A percentile compares a stretch with the other conserved stretches of the same genome.
These are phyloP conservation scores for Xanthoceras sorbifolium DNA, from an alignment of 345 rosid species.

Conservation along the genomic window DNA sequence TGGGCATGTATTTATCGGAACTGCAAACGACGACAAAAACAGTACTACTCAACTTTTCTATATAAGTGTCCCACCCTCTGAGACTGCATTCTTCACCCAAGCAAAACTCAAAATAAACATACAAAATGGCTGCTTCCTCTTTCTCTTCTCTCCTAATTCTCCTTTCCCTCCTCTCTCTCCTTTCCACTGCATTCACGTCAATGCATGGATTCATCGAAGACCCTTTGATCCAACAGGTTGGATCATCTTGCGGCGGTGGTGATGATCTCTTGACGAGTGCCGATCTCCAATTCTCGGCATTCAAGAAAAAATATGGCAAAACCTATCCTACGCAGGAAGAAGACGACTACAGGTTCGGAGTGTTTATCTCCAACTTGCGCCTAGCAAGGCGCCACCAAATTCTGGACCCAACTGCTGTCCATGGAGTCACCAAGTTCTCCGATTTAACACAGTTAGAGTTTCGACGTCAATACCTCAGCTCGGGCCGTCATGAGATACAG, in stretches of 20 bases:
- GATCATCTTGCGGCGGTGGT: slow-evolving; percentile 41
- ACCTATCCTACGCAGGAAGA: slow-evolving; percentile 68
- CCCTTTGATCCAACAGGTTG: slow-evolving; percentile 74
- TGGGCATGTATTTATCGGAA: no score
- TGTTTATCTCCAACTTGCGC: slow-evolving; percentile 68
- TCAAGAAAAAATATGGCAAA: no score
- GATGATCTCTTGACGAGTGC: slow-evolving; percentile 52
- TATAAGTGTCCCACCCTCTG: no score
- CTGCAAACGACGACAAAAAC: no score
- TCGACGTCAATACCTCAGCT: no score
- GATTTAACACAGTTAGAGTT: no score
- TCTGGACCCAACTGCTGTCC: slow-evolving; percentile 75
- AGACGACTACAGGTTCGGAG: slow-evolving; percentile 70
- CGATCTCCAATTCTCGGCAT: slow-evolving; percentile 77
- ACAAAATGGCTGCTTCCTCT: no score
- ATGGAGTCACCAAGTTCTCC: slow-evolving; percentile 94
- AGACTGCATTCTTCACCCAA: no score
- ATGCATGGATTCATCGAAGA: slow-evolving; percentile 2
- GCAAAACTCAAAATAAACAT: no score
- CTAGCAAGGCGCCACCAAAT: slow-evolving; percentile 67
- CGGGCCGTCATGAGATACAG: no score
- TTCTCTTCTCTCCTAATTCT: slow-evolving; percentile 18
- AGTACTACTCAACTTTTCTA: no score
- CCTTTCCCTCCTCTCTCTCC: slow-evolving; percentile 23
- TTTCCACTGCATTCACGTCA: no score